Evolutionary conservation across 2,329 filamentous ascomycete species (phyloP).

Genomic region (Tolypocladium pustulatum): DNA sequence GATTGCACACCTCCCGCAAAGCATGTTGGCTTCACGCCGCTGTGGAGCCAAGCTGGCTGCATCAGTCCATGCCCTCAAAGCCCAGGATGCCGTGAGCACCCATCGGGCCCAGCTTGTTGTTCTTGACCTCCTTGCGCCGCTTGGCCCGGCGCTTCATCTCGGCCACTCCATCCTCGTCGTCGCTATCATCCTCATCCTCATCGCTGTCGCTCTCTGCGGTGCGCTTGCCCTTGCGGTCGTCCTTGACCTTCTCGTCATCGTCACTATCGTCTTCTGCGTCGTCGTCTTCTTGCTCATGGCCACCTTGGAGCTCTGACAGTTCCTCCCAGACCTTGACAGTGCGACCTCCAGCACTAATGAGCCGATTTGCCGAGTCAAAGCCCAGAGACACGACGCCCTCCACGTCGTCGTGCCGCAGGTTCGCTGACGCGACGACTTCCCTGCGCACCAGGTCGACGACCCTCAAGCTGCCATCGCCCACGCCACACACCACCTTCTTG

Average conservation of each 20-base stretch:
- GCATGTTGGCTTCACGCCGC: too few species aligned
- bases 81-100: slow-evolving; percentile 41
- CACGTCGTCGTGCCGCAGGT: slow-evolving; percentile 65
- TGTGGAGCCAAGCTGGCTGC: neutral
- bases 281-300: slow-evolving; percentile 34
- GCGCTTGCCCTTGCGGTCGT: slow-evolving; percentile 28
- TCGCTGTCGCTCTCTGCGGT: slow-evolving; percentile 17
- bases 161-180: slow-evolving; percentile 18
- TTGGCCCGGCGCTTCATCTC: slow-evolving; percentile 36
- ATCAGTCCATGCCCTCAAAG: slow-evolving; percentile 35
- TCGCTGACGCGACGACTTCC: slow-evolving; percentile 56
- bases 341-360: slow-evolving; percentile 82
- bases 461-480: slow-evolving; percentile 69
- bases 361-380: slow-evolving; percentile 75
- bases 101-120: slow-evolving; percentile 34
- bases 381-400: slow-evolving; percentile 74
- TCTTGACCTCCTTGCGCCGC: slow-evolving; percentile 29
- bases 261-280: slow-evolving; percentile 35
- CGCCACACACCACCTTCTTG: slow-evolving; percentile 67
- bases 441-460: slow-evolving; percentile 69
- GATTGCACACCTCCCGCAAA: neutral
- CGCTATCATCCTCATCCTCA: slow-evolving; percentile 27
- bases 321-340: slow-evolving; percentile 92
- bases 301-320: slow-evolving; percentile 42
- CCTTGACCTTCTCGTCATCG: slow-evolving; percentile 36